Conservation (phyloP, 106 monocot genomes). For the Dioscorea alata region DNA sequence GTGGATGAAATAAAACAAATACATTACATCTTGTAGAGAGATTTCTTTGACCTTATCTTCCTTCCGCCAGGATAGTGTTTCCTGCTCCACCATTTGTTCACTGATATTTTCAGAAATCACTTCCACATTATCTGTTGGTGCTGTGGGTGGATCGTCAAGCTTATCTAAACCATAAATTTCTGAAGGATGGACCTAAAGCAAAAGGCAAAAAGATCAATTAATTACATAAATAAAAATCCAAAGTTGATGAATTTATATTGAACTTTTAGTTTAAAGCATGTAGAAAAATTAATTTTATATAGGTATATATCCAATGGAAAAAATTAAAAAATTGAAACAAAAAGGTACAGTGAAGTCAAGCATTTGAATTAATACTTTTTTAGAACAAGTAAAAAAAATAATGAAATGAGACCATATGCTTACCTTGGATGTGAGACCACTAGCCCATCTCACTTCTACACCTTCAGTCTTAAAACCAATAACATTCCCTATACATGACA, state of each 20-base stretch:
- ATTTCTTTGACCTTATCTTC: conserved; percentile 23
- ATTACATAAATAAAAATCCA: background rate
- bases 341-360: background rate
- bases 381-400: background rate
- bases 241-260: too few species aligned
- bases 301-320: too few species aligned
- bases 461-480: conserved; percentile 54
- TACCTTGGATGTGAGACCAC: conserved; percentile 78
- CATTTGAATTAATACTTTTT: background rate
- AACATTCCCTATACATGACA: conserved; percentile 71
- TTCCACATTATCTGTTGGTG: conserved; percentile 19
- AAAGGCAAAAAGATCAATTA: conserved; percentile 6
- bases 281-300: too few species aligned
- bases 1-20: too few species aligned
- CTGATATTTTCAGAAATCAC: conserved; percentile 15
- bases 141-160: conserved; percentile 18
- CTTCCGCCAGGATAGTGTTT: conserved; percentile 17
- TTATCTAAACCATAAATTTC: conserved; percentile 70
- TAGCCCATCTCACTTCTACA: conserved; percentile 88
- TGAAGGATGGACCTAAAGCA: conserved; percentile 53
- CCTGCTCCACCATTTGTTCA: conserved; percentile 26
- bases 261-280: too few species aligned
- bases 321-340: too few species aligned
- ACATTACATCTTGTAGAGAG: too few species aligned
- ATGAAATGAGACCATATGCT: background rate